These are phyloP conservation scores for Dissophora ornata DNA, from an alignment of 192 early-diverging fungal species.

Conservation along the genomic window DNA sequence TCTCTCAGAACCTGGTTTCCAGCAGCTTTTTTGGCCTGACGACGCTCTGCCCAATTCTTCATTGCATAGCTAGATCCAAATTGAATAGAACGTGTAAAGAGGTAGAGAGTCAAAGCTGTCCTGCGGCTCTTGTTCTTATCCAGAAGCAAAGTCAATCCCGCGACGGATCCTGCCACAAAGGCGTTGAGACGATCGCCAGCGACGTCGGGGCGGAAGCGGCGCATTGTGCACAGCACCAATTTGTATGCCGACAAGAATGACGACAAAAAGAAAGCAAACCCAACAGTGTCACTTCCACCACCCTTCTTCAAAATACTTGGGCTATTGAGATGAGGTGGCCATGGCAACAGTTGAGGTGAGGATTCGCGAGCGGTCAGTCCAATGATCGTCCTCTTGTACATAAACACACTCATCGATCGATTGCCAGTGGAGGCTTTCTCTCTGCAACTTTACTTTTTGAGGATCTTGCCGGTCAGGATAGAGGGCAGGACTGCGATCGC, in stretches of 20 bases:
- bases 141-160: constrained; percentile 69
- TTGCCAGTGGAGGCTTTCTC: no score
- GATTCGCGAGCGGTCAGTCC: no score
- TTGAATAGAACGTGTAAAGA: constrained; percentile 72
- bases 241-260: constrained; percentile 74
- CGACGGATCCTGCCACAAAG: constrained; percentile 70
- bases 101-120: constrained; percentile 72
- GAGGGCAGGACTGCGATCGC: constrained; percentile 65
- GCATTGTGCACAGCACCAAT: constrained; percentile 69
- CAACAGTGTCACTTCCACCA: constrained; percentile 68
- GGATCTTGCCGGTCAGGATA: constrained; percentile 63
- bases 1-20: constrained; percentile 20
- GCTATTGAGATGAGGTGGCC: no score
- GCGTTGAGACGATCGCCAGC: constrained; percentile 68
- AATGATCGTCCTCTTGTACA: no score
- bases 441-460: constrained; percentile 57
- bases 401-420: no score
- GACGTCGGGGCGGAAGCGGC: constrained; percentile 53
- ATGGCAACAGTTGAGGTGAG: not conserved
- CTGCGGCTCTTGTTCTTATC: constrained; percentile 70
- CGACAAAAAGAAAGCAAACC: constrained; percentile 75
- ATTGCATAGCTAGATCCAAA: constrained; percentile 73
- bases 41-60: constrained; percentile 62
- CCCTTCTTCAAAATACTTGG: constrained; percentile 58
- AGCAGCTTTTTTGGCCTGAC: constrained; percentile 34